Base-by-base conservation (phyloP, 2,329 filamentous ascomycete species). In the Bimuria novae-zelandiae region DNA sequence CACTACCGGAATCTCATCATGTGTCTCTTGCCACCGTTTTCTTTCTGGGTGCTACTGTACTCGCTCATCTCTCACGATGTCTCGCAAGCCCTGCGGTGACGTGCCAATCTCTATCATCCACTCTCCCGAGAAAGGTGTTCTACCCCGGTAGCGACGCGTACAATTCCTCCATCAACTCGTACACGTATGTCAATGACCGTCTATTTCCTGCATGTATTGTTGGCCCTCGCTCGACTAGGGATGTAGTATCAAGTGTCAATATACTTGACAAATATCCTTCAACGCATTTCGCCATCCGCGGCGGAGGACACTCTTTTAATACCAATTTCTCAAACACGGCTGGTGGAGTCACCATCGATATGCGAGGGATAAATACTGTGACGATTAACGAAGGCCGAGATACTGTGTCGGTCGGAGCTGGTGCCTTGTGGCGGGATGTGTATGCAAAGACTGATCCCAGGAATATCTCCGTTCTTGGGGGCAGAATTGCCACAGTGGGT, bases 311-410 rank as follows among this genome's bases (percentile, higher is more conserved):
- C 25, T 46, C 49, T 16, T 19, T 19, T 4, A 41, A 37, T 17
- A 40, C 47, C 4, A 55, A 53, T 7, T 45, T 45, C 8, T 52
- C 58, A 7, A 66, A 64, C 23, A 57, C 58, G 16, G 42, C 52
- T 7, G 49, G 71, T 64, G 57, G 57, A 12, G 45, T 60, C 2
- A 52, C 52, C 1, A 33, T 60, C 14, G 52, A 58, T 35, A 11
- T 52, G 37, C 21, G 37, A 27, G 37, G 11, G 10, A 7, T 41
- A 7, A 27, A 27, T 4, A 17, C 3, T 6, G 22, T 56, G 27
- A 19, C 41, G 17, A n/a, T 55, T 6, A 46, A 44, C 30, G 19
- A 30, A 22, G 41, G 46, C 17, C 35, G 17, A n/a, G 32, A 22
- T 21, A 47, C 21, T 6, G 48, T 52, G 6, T 40, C 22, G 1